Base-by-base conservation (phyloP, 2,329 filamentous ascomycete genomes). In the Paecilomyces dactylethromorphus region DNA sequence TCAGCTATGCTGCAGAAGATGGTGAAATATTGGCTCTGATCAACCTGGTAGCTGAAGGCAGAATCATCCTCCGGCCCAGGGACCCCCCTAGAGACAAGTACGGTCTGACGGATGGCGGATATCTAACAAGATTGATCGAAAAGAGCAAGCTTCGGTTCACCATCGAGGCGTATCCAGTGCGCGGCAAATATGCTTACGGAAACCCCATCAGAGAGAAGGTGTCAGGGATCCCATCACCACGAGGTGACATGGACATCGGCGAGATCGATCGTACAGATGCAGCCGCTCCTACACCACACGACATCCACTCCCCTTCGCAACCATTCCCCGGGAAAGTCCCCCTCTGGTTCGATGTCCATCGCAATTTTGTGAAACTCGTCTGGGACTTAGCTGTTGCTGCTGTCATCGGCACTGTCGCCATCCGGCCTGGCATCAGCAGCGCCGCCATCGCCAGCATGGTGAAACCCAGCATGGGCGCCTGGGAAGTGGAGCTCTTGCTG, bases 331-430 rank as follows among this genome's bases (percentile, higher is more conserved):
- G 65, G 11, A 74, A 68, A 39, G 73, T 79, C 22, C 80, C 80
- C 0, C 56, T 80, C 13, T 82, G 80, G 80, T 71, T 76, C 56
- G 79, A 81, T 62, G 78, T 82, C 55, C 76, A 81, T 57, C 74
- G 73, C 0, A 65, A 72, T 13, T 62, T 76, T 12, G 65, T 74
- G 3, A 61, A 64, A 12, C 53, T 65, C 6, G 63, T 74, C 21
- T 82, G 80, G 80, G 72, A 78, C 11, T 66, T 74, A 55, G 71
- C 73, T 11, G 59, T 78, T 12, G 72, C 70, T 1, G 73, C 76
- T 3, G 71, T 79, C 3, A 58, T 81, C 3, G 74, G 77, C 0
- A 68, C 74, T n/a, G 59, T 81, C 13, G 71, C 73, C 8, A 65
- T 74, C 11, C 66, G 79, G 4, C 76, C 78, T 4, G 78, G 79